These are phyloP conservation scores for Cadophora sp. DNA, from an alignment of 2,329 filamentous ascomycete genomes.

Conservation along the genomic window DNA sequence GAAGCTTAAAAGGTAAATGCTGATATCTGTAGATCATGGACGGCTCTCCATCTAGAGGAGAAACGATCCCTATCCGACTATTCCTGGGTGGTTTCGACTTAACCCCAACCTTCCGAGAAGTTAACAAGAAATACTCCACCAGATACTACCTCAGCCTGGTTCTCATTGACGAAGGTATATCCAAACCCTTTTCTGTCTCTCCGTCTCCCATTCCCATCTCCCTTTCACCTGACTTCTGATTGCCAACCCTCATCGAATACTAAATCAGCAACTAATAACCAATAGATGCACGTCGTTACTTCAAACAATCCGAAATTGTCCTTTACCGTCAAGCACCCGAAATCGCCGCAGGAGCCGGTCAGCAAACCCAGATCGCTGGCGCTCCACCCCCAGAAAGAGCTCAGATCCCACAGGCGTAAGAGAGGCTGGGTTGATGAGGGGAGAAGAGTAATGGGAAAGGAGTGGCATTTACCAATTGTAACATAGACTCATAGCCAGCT, in stretches of 20 bases:
- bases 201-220: background rate
- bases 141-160: constrained; percentile 97
- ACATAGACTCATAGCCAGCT: constrained; percentile 33
- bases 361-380: constrained; percentile 46
- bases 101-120: constrained; percentile 97
- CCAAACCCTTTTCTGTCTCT: background rate
- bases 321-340: constrained; percentile 84
- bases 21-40: constrained; percentile 82
- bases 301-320: constrained; percentile 99
- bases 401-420: constrained; percentile 32
- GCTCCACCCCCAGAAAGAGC: constrained; percentile 44
- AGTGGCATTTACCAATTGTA: constrained; percentile 35
- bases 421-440: background rate
- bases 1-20: background rate
- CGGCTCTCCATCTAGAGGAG: constrained; percentile 90
- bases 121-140: constrained; percentile 99
- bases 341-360: constrained; percentile 47
- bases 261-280: constrained; percentile 25
- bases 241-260: background rate
- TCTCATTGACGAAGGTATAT: constrained; percentile 86
- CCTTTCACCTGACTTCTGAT: background rate
- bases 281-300: constrained; percentile 91
- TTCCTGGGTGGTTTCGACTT: constrained; percentile 98
- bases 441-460: constrained; percentile 23
- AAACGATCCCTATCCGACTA: constrained; percentile 94